Evolutionary conservation across 2,329 filamentous ascomycete species (phyloP).

Genomic region (Colletotrichum tofieldiae): DNA sequence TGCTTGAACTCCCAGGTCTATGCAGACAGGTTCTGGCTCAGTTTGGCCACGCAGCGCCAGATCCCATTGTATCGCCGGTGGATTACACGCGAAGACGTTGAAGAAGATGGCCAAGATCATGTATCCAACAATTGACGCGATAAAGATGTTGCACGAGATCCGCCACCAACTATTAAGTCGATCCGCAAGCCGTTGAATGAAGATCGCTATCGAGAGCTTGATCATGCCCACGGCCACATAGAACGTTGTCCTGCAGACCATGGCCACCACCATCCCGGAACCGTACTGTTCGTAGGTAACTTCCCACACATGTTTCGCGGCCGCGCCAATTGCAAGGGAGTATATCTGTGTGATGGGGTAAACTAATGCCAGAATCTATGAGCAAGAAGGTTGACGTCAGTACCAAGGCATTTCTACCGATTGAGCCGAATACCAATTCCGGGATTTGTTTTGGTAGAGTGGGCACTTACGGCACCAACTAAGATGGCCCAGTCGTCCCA

Average conservation of each 20-base stretch:
- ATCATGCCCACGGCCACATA: slow-evolving; percentile 52
- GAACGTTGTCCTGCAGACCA: slow-evolving; percentile 47
- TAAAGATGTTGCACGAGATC: slow-evolving; percentile 51
- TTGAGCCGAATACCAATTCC: too few relatives aligned
- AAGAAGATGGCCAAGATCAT: slow-evolving; percentile 51
- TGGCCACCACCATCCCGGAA: slow-evolving; percentile 46
- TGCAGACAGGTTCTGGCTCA: slow-evolving; percentile 44
- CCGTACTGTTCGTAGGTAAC: slow-evolving; percentile 53
- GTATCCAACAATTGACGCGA: slow-evolving; percentile 49
- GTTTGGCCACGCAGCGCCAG: slow-evolving; percentile 46
- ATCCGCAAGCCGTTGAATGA: slow-evolving; percentile 55
- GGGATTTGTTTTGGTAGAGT: neutral
- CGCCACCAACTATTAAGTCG: slow-evolving; percentile 50
- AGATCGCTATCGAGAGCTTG: slow-evolving; percentile 55
- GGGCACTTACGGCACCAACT: slow-evolving; percentile 49
- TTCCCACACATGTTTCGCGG: slow-evolving; percentile 51
- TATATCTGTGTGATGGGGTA: slow-evolving; percentile 50
- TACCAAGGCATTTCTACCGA: slow-evolving; percentile 13
- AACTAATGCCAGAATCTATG: slow-evolving; percentile 45
- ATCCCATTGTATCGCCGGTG: slow-evolving; percentile 48
- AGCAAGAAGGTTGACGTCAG: slow-evolving; percentile 5
- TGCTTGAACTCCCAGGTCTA: slow-evolving; percentile 43
- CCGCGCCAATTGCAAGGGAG: slow-evolving; percentile 47
- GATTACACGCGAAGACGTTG: slow-evolving; percentile 50
- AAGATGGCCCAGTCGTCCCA: slow-evolving; percentile 53